phyloP scores from a whole-genome alignment of 2,329 filamentous ascomycete genomes.

The Periconia digitata region DNA sequence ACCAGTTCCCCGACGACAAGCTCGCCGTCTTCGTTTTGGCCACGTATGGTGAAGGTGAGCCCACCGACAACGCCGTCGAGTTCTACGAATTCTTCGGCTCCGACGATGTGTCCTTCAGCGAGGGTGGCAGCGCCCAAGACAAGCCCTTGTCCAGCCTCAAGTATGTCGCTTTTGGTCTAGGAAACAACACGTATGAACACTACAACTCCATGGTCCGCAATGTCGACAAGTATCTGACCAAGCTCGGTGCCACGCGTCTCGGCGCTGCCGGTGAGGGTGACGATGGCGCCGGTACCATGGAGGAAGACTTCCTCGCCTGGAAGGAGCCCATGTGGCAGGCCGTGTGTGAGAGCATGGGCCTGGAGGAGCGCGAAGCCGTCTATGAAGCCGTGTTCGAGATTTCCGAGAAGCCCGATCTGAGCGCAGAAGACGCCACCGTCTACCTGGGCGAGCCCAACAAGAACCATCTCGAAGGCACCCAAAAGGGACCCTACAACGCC shows the following conservation, averaged over 20 bases:
- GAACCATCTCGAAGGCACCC: constrained; percentile 82
- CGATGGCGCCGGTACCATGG: constrained; percentile 98
- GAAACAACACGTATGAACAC: constrained; percentile 99
- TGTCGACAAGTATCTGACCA: constrained; percentile 77
- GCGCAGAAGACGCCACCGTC: constrained; percentile 74
- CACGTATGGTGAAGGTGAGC: constrained; percentile 97
- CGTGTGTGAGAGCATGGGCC: constrained; percentile 76
- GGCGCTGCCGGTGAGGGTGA: constrained; percentile 92
- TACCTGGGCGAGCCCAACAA: constrained; percentile 97
- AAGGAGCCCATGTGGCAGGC: constrained; percentile 99
- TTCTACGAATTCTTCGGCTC: constrained; percentile 94
- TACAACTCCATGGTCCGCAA: constrained; percentile 99
- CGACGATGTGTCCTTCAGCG: constrained; percentile 80
- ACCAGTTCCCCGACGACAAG: constrained; percentile 85
- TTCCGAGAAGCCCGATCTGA: constrained; percentile 72
- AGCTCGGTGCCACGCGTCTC: constrained; percentile 80
- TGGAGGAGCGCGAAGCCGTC: constrained; percentile 93
- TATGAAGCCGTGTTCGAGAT: constrained; percentile 93
- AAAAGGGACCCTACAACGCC: constrained; percentile 89
- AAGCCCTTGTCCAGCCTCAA: constrained; percentile 79
- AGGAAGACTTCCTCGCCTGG: constrained; percentile 98
- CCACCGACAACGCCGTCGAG: constrained; percentile 97
- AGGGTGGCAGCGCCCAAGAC: constrained; percentile 63
- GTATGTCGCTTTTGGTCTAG: constrained; percentile 92
- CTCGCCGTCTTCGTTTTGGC: constrained; percentile 93